Conservation (phyloP, 192 early-diverging fungal species). For the Backusella tarrabulga region DNA sequence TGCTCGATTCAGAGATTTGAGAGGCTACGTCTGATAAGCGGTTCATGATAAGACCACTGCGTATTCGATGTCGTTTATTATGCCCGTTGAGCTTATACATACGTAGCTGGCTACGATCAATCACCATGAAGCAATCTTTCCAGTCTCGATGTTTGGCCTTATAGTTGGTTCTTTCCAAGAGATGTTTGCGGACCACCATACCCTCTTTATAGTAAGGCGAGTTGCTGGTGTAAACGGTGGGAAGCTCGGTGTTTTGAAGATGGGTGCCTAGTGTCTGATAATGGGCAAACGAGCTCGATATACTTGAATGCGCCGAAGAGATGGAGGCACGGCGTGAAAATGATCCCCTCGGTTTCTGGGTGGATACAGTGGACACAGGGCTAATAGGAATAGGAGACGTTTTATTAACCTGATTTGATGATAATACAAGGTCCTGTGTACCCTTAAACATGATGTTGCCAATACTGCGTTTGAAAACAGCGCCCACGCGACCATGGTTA, state of each 20-base stretch:
- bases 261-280: constrained; percentile 8
- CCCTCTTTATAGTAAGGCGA: constrained; percentile 62
- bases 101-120: constrained; percentile 70
- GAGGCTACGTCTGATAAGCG: neutral
- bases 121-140: constrained; percentile 78
- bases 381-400: neutral
- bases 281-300: neutral
- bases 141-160: constrained; percentile 82
- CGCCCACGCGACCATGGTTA: neutral
- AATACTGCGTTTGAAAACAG: constrained; percentile 23
- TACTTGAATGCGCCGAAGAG: constrained; percentile 7
- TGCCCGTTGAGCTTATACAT: constrained; percentile 50
- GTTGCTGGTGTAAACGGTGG: constrained; percentile 15
- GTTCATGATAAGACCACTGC: neutral
- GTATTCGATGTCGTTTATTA: constrained; percentile 3
- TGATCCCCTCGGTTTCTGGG: neutral
- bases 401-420: neutral
- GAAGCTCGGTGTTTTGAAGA: constrained; percentile 18
- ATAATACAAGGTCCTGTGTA: neutral
- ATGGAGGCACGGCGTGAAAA: constrained; percentile 6
- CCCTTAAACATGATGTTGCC: constrained; percentile 23
- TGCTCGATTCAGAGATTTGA: neutral
- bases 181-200: constrained; percentile 82
- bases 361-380: neutral
- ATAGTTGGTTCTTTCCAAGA: constrained; percentile 70